Evolutionary conservation across 139 green algal species (phyloP), one percentile per base, ranked within the genome.

Genomic region (Chlorella sp.): DNA sequence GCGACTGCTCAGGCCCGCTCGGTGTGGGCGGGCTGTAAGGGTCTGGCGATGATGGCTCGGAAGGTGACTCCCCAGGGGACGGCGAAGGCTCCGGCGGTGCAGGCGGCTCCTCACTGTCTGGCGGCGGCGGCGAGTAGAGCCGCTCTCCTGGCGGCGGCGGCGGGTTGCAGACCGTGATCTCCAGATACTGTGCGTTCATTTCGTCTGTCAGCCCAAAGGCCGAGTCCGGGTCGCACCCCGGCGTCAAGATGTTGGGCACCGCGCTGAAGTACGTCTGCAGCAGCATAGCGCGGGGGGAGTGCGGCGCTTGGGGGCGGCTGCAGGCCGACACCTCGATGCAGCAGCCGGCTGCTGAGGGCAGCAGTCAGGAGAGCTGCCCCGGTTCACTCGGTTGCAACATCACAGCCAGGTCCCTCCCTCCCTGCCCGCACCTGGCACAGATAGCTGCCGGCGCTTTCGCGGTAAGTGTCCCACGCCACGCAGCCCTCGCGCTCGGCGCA

Each of bases 241-340:
- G 69, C 7, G 69, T 44, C 36, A 75, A 36, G 69, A 75, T 75
- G 69, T 75, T 75, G 20, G 69, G 69, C 36, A 51, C 28, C 36
- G 47, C 47, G 6, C 36, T 75, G 21, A 75, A 30, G 69, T 75
- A 75, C 69, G 47, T 39, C 69, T 75, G 69, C 36, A 55, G 68
- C n/a, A n/a, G n/a, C n/a, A n/a, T n/a, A 15, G 23, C 16, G 20
- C 60, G 5, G 30, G 5, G 63, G 30, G 17, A 21, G 34, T n/a
- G 63, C n/a, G n/a, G n/a, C n/a, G n/a, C n/a, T n/a, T n/a, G n/a
- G n/a, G n/a, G n/a, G n/a, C n/a, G n/a, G n/a, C n/a, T n/a, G n/a
- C n/a, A n/a, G n/a, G n/a, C n/a, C n/a, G n/a, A n/a, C n/a, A n/a
- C n/a, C n/a, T n/a, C n/a, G n/a, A n/a, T n/a, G n/a, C n/a, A n/a